These are phyloP conservation scores for Pyrenopolyporus hunteri DNA, from an alignment of 495 filamentous ascomycete species.

Conservation along the genomic window DNA sequence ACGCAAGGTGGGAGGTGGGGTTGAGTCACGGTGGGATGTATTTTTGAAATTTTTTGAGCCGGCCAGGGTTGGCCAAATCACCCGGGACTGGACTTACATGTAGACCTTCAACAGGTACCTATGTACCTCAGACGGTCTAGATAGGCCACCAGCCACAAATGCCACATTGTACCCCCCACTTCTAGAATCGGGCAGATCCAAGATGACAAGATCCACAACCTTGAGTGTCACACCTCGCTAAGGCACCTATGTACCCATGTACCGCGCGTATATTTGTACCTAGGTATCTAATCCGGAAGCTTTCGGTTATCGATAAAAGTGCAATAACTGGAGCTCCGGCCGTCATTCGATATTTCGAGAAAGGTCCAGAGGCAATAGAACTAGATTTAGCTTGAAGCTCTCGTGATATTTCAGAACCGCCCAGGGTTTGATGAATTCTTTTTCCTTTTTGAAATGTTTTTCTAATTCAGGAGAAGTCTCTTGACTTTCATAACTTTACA, in stretches of 20 bases:
- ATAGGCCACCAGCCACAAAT: no score
- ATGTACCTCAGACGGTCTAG: no score
- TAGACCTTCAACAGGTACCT: background rate
- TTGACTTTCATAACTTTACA: conserved; percentile 12
- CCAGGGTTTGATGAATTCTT: conserved; percentile 2
- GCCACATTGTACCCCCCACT: conserved; percentile 25
- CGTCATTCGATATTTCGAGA: conserved; percentile 34
- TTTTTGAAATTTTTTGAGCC: conserved; percentile 34
- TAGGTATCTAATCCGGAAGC: conserved; percentile 10
- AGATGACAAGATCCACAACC: background rate
- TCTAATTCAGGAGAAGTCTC: conserved; percentile 18
- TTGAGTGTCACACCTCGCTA: background rate
- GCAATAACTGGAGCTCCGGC: conserved; percentile 25
- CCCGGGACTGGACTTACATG: no score
- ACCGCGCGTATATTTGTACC: no score
- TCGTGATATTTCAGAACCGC: conserved; percentile 29
- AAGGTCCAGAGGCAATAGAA: conserved; percentile 27
- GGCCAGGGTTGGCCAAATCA: conserved; percentile 23
- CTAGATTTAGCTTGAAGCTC: conserved; percentile 21
- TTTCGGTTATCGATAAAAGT: conserved; percentile 21
- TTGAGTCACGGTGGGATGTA: conserved; percentile 32
- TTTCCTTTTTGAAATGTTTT: conserved; percentile 9
- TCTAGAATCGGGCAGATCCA: background rate
- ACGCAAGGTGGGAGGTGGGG: conserved; percentile 47
- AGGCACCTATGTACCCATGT: no score